A percentile compares a stretch with the other conserved stretches of the same genome.
Conservation (phyloP, 2,329 filamentous ascomycete species). For the Metarhizium brunneum region DNA sequence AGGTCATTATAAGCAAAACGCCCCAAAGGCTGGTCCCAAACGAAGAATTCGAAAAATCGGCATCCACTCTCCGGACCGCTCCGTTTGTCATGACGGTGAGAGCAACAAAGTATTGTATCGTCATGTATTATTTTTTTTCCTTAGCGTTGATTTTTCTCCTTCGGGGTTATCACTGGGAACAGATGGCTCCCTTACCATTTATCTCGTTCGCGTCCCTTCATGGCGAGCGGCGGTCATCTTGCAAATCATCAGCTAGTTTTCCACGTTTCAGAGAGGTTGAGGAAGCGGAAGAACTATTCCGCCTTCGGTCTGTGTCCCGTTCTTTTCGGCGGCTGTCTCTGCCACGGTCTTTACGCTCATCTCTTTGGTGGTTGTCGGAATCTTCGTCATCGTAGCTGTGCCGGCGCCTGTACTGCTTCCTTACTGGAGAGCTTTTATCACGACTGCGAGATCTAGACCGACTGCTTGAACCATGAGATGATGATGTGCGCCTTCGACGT, state of each 20-base stretch:
- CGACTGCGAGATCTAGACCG: slow-evolving; percentile 22
- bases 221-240: slow-evolving; percentile 19
- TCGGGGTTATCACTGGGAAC: neutral
- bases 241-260: slow-evolving; percentile 47
- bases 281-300: slow-evolving; percentile 43
- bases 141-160: neutral
- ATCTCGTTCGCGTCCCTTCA: slow-evolving; percentile 9
- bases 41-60: neutral
- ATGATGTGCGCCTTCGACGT: slow-evolving; percentile 25
- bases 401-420: slow-evolving; percentile 5
- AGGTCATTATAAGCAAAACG: neutral
- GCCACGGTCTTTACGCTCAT: neutral
- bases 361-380: slow-evolving; percentile 1
- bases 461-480: slow-evolving; percentile 30
- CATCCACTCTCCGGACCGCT: neutral
- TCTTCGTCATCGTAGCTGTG: slow-evolving; percentile 2
- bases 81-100: neutral
- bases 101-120: neutral
- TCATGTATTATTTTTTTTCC: neutral
- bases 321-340: slow-evolving; percentile 2
- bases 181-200: neutral
- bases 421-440: slow-evolving; percentile 10
- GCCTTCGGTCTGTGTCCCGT: slow-evolving; percentile 25
- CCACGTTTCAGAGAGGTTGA: slow-evolving; percentile 38
- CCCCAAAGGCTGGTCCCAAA: neutral